Evolutionary conservation across 345 rosid species (phyloP).

Genomic region (Geranium brycei): DNA sequence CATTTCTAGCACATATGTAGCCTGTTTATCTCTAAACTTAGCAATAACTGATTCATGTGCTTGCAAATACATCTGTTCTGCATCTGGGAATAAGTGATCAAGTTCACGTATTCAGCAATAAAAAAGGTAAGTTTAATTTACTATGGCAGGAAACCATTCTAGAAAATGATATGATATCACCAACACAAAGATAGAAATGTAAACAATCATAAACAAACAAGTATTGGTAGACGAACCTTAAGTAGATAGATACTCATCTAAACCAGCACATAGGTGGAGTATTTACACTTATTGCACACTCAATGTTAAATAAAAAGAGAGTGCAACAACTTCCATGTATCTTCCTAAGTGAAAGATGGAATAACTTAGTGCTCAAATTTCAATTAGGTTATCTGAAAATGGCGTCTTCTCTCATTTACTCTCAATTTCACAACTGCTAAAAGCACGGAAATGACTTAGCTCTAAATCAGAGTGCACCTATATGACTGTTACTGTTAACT

Average conservation of each 20-base stretch:
- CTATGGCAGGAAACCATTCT: neutral
- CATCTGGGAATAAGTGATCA: conserved; percentile 27
- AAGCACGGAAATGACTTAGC: neutral
- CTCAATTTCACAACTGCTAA: neutral
- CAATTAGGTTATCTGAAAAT: neutral
- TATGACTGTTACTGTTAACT: too few relatives aligned
- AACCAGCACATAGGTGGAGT: neutral
- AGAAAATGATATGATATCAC: too few relatives aligned
- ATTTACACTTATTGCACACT: neutral
- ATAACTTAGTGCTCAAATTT: neutral
- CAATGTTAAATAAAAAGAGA: neutral
- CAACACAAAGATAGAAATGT: neutral
- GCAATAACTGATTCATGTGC: conserved; percentile 39
- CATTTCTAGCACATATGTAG: conserved; percentile 40
- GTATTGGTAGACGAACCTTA: neutral
- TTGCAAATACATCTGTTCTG: conserved; percentile 27
- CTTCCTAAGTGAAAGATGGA: neutral
- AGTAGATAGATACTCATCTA: neutral
- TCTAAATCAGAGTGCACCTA: neutral
- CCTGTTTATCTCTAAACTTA: conserved; percentile 50
- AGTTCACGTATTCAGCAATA: neutral
- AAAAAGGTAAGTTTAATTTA: neutral
- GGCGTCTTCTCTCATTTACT: neutral
- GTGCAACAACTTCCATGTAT: neutral
- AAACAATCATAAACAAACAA: too few relatives aligned